These are phyloP conservation scores for Ramaria sp. DNA, from an alignment of 768 basidiomycete genomes.

Conservation along the genomic window DNA sequence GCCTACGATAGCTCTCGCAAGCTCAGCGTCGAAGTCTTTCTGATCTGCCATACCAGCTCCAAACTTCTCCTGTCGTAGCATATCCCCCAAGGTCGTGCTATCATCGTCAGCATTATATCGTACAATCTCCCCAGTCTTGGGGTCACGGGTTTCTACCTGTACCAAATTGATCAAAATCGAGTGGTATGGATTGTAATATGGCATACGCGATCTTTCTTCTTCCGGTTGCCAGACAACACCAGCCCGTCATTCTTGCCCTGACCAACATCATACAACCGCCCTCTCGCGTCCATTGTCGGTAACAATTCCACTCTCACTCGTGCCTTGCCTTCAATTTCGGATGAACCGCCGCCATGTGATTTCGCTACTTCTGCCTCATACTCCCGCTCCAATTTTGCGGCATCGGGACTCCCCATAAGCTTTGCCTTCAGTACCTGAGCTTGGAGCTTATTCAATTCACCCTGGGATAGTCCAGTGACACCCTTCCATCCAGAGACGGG, in stretches of 20 bases:
- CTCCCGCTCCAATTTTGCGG: constrained; percentile 67
- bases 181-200: not conserved
- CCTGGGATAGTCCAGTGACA: constrained; percentile 50
- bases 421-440: constrained; percentile 89
- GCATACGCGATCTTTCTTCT: constrained; percentile 62
- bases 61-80: constrained; percentile 88
- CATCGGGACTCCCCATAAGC: constrained; percentile 71
- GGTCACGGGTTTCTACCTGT: constrained; percentile 82
- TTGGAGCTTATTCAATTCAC: constrained; percentile 84
- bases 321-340: constrained; percentile 27
- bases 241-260: constrained; percentile 49
- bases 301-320: constrained; percentile 57
- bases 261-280: constrained; percentile 86
- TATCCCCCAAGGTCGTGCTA: constrained; percentile 71
- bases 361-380: constrained; percentile 63
- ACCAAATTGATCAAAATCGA: constrained; percentile 6
- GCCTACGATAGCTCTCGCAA: constrained; percentile 77
- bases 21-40: constrained; percentile 83
- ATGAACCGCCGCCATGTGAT: constrained; percentile 31
- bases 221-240: constrained; percentile 54
- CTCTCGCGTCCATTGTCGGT: constrained; percentile 78
- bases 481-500: constrained; percentile 21
- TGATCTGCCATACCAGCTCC: constrained; percentile 83
- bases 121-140: constrained; percentile 81
- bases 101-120: constrained; percentile 91